Percentiles rank a stretch among this genome's conserved stretches.
Conservation (phyloP, 2,329 filamentous ascomycete species). For the Fusarium sp. region DNA sequence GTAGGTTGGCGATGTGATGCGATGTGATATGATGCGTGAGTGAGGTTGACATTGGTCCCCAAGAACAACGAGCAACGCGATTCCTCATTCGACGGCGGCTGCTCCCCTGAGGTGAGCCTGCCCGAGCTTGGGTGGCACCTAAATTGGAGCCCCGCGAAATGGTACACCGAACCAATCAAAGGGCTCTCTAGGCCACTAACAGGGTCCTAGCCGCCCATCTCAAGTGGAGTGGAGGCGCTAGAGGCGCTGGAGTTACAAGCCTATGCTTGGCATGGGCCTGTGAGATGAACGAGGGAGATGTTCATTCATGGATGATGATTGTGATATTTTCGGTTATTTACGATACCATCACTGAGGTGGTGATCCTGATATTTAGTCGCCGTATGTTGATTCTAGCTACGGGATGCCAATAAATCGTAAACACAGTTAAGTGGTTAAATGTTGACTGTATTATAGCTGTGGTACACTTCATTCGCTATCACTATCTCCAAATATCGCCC, state of each 20-base stretch:
- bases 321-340: not conserved
- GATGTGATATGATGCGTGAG: conserved; percentile 44
- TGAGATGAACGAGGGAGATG: conserved; percentile 30
- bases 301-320: not conserved
- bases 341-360: not conserved
- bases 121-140: conserved; percentile 45
- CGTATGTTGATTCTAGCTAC: not conserved
- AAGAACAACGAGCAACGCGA: conserved; percentile 39
- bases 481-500: conserved; percentile 93
- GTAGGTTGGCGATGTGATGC: conserved; percentile 34
- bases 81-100: conserved; percentile 48
- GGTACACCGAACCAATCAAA: conserved; percentile 38
- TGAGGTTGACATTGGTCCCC: conserved; percentile 42
- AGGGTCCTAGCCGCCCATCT: conserved; percentile 48
- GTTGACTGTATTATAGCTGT: not conserved
- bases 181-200: not conserved
- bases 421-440: not conserved
- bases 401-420: not conserved
- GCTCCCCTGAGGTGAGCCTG: conserved; percentile 46
- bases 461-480: conserved; percentile 70
- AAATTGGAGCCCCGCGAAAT: conserved; percentile 48
- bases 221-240: conserved; percentile 41
- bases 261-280: conserved; percentile 29
- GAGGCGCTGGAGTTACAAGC: conserved; percentile 42
- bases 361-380: not conserved